Base-by-base conservation (phyloP, 2,329 filamentous ascomycete genomes). In the Neopestalotiopsis rosae region DNA sequence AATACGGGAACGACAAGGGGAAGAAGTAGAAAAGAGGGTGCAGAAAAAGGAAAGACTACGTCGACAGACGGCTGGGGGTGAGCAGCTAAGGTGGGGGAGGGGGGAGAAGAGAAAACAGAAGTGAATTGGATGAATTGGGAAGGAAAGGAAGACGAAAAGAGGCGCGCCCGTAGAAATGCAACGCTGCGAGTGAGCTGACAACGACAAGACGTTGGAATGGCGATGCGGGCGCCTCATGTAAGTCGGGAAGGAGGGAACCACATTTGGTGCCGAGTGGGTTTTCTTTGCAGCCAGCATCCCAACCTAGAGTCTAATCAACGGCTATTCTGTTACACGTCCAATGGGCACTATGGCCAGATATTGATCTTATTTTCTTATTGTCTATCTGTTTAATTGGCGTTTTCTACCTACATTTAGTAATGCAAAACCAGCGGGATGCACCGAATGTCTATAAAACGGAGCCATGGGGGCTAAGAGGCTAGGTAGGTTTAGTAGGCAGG, bases 241-340 rank as follows among this genome's bases (percentile, higher is more conserved):
- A 67, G 66, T 67, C 66, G 58, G 66, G 66, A 67, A 67, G 59
- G 66, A 67, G 66, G 56, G 65, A 57, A 57, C 63, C 20, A 66
- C 49, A 20, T 38, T 38, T 38, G 7, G 45, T n/a, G 45, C 45
- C 45, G 45, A 52, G 45, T n/a, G 45, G 45, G 45, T 20, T 28
- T 28, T 28, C 24, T 28, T n/a, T n/a, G 38, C 14, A 63, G 14
- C 12, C 32, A 63, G 28, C 34, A 63, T 5, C 45, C 20, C 45
- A 52, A 52, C 45, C 45, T 52, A 52, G 45, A 52, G 45, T 52
- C 45, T 52, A 52, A 52, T 52, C 58, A 34, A 24, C 30, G 34
- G 30, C 40, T 14, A 63, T 24, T 28, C 24, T 52, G 45, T 52
- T 24, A 24, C 45, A 52, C 45, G 45, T 52, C 17, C 45, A 20